phyloP scores from a whole-genome alignment of 2,329 filamentous ascomycete species.

The Albophoma yamanashiensis region DNA sequence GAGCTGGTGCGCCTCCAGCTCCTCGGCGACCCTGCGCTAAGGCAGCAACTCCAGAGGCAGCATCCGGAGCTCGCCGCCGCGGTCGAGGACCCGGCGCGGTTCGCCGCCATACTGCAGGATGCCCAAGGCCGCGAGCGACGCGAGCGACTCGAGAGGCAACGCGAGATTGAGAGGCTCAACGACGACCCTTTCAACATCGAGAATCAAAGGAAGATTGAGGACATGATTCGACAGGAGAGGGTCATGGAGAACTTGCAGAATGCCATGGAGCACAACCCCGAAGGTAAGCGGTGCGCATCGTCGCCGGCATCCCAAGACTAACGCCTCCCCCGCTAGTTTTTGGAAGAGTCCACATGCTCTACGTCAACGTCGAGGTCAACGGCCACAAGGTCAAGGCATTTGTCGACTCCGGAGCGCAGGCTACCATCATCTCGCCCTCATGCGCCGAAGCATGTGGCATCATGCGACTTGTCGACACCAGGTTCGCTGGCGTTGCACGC shows the following conservation, averaged over 20 bases:
- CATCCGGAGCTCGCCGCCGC: slow-evolving; percentile 69
- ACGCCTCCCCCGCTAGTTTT: slow-evolving; percentile 52
- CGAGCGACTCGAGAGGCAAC: slow-evolving; percentile 65
- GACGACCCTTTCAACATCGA: slow-evolving; percentile 91
- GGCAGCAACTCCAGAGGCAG: slow-evolving; percentile 58
- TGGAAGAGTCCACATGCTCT: slow-evolving; percentile 89
- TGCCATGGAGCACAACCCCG: slow-evolving; percentile 93
- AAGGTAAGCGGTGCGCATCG: slow-evolving; percentile 49
- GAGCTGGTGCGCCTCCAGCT: slow-evolving; percentile 78
- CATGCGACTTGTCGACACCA: slow-evolving; percentile 87
- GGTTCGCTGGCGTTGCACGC: slow-evolving; percentile 83
- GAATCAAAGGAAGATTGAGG: slow-evolving; percentile 83
- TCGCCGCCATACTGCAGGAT: slow-evolving; percentile 60
- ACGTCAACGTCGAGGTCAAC: slow-evolving; percentile 93
- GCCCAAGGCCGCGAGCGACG: slow-evolving; percentile 61
- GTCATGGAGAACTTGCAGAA: slow-evolving; percentile 95
- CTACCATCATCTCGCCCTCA: slow-evolving; percentile 94
- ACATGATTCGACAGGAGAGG: slow-evolving; percentile 90
- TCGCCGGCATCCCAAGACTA: background rate
- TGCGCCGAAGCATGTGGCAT: slow-evolving; percentile 90
- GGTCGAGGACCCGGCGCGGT: slow-evolving; percentile 64
- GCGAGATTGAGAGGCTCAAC: slow-evolving; percentile 76
- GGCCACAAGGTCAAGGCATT: slow-evolving; percentile 86
- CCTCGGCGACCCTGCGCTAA: slow-evolving; percentile 64
- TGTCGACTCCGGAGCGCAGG: slow-evolving; percentile 94